A percentile compares a stretch with the other conserved stretches of the same genome.
Conservation (phyloP, 2,329 filamentous ascomycete species). For the Arthroderma sp. region DNA sequence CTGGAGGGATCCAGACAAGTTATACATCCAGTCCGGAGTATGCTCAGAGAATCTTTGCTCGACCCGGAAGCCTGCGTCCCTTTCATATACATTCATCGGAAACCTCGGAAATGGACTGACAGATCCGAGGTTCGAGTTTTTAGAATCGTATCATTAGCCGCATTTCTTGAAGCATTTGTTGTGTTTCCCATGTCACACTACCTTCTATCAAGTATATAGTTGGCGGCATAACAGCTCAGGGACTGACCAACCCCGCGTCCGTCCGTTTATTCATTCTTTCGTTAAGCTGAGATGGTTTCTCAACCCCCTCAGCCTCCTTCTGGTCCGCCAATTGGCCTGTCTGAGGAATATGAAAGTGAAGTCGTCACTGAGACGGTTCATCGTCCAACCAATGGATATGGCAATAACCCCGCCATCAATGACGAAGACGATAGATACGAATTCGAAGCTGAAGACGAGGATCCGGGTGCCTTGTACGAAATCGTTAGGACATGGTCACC, state of each 20-base stretch:
- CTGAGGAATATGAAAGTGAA: background rate
- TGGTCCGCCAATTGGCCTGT: background rate
- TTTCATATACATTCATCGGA: background rate
- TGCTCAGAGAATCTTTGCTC: background rate
- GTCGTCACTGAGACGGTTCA: background rate
- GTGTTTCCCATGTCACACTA: background rate
- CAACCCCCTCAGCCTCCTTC: background rate
- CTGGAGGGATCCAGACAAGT: background rate
- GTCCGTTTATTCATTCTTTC: background rate
- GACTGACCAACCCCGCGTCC: background rate
- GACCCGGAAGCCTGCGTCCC: background rate
- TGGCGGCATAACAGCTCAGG: background rate
- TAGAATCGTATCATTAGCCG: background rate
- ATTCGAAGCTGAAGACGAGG: background rate
- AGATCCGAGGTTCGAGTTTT: background rate
- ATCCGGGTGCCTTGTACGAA: slow-evolving; percentile 7
- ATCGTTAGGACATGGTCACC: slow-evolving; percentile 10
- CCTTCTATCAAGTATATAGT: background rate
- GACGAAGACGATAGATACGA: background rate
- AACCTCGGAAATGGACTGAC: background rate
- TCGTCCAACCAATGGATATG: background rate
- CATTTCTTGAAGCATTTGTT: background rate
- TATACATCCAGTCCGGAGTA: background rate
- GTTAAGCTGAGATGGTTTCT: slow-evolving; percentile 1
- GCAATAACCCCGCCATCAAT: background rate